Evolutionary conservation across 2,329 filamentous ascomycete genomes (phyloP), one percentile per base, ranked within the genome.

Genomic region (Alternaria conjuncta): DNA sequence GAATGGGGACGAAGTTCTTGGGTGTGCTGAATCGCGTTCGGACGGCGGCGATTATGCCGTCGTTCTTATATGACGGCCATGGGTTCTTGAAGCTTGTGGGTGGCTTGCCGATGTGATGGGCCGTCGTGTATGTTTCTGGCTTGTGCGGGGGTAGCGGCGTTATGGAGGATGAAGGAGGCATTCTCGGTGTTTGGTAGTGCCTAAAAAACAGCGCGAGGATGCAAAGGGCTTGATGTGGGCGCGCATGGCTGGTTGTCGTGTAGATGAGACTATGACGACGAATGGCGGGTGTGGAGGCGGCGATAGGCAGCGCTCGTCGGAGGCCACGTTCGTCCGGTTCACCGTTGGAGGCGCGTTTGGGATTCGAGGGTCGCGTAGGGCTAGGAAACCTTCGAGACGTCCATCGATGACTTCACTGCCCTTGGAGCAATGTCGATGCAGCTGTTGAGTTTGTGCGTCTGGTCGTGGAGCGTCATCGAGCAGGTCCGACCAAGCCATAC

Each of bases 11-110:
- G 57, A 81, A 84, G 63, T 84, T 83, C 54, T 81, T 80, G 11
- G 81, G 77, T 2, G 76, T 70, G 5, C 56, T 77, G 60, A 83
- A 79, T 10, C 81, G 77, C 9, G 75, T 73, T 26, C 80, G 74
- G 30, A 84, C 57, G 7, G 76, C 60, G 2, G 73, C 63, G 6
- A 68, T 20, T 2, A 80, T 43, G 15, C 72, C 66, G 4, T 70
- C 65, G 23, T 71, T 71, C 10, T 67, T 66, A 57, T 79, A 79
- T 3, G 83, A 85, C 20, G 83, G 81, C 84, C 84, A 86, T 13
- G 84, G 84, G 64, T 86, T 86, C 26, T 72, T 76, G 75, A 86
- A 86, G 18, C 75, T 75, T 2, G 80, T 81, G 7, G 83, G 82
- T 5, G 83, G 83, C 23, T 58, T 76, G 32, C 79, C 81, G 23